These are phyloP conservation scores for Rosa persica DNA, from an alignment of 306 rosid genomes.

Conservation along the genomic window DNA sequence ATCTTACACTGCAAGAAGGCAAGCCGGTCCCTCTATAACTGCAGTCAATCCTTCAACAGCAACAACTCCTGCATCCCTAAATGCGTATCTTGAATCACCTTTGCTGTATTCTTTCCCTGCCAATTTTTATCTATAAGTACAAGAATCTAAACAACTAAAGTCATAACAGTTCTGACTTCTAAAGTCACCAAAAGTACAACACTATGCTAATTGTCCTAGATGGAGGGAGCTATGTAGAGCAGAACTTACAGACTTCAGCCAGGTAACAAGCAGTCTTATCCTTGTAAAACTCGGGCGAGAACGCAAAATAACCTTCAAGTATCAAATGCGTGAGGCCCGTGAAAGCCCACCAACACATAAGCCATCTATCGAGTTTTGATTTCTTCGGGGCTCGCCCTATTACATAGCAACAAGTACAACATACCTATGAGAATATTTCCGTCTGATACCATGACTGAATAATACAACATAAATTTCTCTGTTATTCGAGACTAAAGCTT, in stretches of 20 bases:
- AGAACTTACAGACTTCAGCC: constrained; percentile 87
- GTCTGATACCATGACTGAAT: background rate
- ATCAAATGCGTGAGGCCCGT: constrained; percentile 84
- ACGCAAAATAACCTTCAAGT: constrained; percentile 80
- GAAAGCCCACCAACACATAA: constrained; percentile 98
- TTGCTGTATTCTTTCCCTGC: constrained; percentile 98
- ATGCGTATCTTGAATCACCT: constrained; percentile 93
- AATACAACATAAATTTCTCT: background rate
- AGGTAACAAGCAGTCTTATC: constrained; percentile 61
- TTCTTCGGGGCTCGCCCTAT: constrained; percentile 60
- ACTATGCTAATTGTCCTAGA: background rate
- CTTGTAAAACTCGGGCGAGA: constrained; percentile 80
- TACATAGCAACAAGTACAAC: constrained; percentile 2
- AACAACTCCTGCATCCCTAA: constrained; percentile 66
- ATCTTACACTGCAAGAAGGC: constrained; percentile 83
- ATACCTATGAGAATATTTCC: constrained; percentile 10
- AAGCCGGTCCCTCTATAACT: constrained; percentile 82
- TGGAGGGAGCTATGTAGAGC: constrained; percentile 5
- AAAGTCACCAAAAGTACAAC: background rate
- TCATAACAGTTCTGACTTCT: background rate
- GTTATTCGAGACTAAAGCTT: background rate
- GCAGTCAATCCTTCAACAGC: constrained; percentile 74
- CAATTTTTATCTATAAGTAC: constrained; percentile 13
- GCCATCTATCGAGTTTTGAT: constrained; percentile 61
- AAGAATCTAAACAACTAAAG: constrained; percentile 10